Evolutionary conservation across 1,284 basidiomycete genomes (phyloP).

Genomic region (Ceraceosorus guamensis): DNA sequence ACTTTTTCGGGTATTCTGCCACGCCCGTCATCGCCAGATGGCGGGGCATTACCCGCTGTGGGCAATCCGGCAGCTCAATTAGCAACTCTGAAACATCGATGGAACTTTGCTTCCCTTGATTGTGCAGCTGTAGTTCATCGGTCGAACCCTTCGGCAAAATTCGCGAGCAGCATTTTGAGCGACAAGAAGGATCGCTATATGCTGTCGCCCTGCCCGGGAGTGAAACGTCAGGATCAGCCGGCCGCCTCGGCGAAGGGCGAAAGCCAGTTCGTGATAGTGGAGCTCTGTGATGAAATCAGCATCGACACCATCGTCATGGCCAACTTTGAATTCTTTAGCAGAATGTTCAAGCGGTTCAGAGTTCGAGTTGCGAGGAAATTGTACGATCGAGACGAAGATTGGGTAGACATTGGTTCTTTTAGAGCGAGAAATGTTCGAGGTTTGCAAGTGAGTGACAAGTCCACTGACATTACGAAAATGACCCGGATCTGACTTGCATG

Average conservation of each 20-base stretch:
- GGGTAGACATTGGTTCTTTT: slow-evolving; percentile 62
- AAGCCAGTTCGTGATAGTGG: slow-evolving; percentile 78
- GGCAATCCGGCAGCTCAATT: slow-evolving; percentile 26
- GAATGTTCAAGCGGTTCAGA: slow-evolving; percentile 84
- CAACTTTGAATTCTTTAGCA: slow-evolving; percentile 96
- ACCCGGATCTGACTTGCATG: no score
- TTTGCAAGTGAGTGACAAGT: no score
- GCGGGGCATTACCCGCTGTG: slow-evolving; percentile 10
- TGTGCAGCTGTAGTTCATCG: slow-evolving; percentile 87
- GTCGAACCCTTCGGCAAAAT: slow-evolving; percentile 74
- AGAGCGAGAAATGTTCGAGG: slow-evolving; percentile 80
- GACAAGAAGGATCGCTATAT: slow-evolving; percentile 92
- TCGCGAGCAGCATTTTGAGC: slow-evolving; percentile 72
- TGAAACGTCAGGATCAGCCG: slow-evolving; percentile 38
- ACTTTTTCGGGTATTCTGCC: neutral
- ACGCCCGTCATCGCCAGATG: neutral
- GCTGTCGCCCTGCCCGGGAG: slow-evolving; percentile 80
- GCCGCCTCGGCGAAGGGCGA: slow-evolving; percentile 31
- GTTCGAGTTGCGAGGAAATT: slow-evolving; percentile 74
- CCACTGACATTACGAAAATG: no score
- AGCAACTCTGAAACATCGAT: slow-evolving; percentile 50
- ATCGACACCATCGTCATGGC: slow-evolving; percentile 93
- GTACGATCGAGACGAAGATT: slow-evolving; percentile 61
- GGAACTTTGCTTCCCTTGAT: slow-evolving; percentile 88
- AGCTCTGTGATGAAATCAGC: slow-evolving; percentile 92